Evolutionary conservation across 1,284 basidiomycete species (phyloP).

Genomic region (Caloboletus firmus): DNA sequence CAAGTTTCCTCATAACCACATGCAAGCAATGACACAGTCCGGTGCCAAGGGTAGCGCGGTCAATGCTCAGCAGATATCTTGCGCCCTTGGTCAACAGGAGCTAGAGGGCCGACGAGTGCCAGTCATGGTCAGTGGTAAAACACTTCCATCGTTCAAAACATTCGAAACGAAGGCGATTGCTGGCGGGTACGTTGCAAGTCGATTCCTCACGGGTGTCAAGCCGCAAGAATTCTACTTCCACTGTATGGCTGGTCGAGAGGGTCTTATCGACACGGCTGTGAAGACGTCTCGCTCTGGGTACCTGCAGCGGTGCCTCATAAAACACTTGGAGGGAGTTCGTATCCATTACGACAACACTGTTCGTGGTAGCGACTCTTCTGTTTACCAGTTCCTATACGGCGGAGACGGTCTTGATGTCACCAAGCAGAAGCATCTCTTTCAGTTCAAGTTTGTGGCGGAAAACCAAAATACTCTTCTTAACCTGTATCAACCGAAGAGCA

Average conservation of each 20-base stretch:
- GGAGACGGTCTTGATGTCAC: slow-evolving; percentile 97
- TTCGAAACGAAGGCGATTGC: slow-evolving; percentile 98
- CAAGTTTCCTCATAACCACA: slow-evolving; percentile 97
- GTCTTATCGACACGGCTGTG: slow-evolving; percentile 98
- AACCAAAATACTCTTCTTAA: slow-evolving; percentile 84
- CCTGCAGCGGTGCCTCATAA: slow-evolving; percentile 97
- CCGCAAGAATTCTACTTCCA: slow-evolving; percentile 99
- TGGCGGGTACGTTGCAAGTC: slow-evolving; percentile 99
- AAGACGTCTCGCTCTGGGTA: slow-evolving; percentile 99
- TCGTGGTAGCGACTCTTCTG: slow-evolving; percentile 88
- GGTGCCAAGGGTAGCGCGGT: slow-evolving; percentile 98
- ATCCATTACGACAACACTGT: slow-evolving; percentile 99
- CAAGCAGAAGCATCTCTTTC: slow-evolving; percentile 87
- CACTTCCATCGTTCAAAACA: slow-evolving; percentile 93
- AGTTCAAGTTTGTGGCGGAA: slow-evolving; percentile 92
- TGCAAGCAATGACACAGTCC: slow-evolving; percentile 99
- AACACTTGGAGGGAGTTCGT: slow-evolving; percentile 94
- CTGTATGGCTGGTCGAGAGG: slow-evolving; percentile 99
- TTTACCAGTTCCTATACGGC: slow-evolving; percentile 97
- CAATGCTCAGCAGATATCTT: slow-evolving; percentile 98
- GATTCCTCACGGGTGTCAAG: slow-evolving; percentile 97
- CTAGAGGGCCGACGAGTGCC: slow-evolving; percentile 98
- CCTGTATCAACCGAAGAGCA: slow-evolving; percentile 66
- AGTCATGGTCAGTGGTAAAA: slow-evolving; percentile 99
- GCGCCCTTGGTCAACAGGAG: slow-evolving; percentile 95